These are phyloP conservation scores for Hypocreales sp. DNA, from an alignment of 2,329 filamentous ascomycete species.

Conservation along the genomic window DNA sequence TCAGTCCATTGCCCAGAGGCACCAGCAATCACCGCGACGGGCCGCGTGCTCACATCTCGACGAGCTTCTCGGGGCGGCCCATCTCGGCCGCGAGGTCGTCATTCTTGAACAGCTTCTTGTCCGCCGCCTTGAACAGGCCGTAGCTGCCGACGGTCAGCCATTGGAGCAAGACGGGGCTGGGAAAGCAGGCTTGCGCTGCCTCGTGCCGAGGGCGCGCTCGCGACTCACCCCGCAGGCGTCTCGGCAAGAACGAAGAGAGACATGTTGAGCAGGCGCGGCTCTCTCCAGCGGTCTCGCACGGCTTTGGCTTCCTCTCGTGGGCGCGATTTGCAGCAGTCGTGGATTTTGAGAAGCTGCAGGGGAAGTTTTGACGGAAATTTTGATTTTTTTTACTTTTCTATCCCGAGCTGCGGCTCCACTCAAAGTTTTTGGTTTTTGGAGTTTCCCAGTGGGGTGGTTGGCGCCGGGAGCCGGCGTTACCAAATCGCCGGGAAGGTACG, in stretches of 20 bases:
- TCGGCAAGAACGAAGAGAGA: conserved; percentile 87
- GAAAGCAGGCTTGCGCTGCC: not conserved
- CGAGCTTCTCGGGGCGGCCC: conserved; percentile 67
- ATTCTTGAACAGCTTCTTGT: conserved; percentile 93
- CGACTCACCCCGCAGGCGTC: conserved; percentile 63
- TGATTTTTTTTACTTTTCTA: no score
- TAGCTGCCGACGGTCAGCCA: conserved; percentile 46
- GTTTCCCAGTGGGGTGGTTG: conserved; percentile 12
- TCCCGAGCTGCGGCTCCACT: conserved; percentile 19
- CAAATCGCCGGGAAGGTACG: conserved; percentile 9
- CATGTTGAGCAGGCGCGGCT: conserved; percentile 37
- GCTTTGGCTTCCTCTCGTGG: conserved; percentile 17
- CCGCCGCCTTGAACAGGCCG: conserved; percentile 93
- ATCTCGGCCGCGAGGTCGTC: conserved; percentile 64
- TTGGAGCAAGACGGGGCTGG: not conserved
- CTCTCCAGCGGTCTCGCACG: conserved; percentile 15
- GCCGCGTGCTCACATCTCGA: conserved; percentile 56
- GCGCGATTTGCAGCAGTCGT: no score
- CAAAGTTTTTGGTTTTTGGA: conserved; percentile 20
- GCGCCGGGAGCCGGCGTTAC: conserved; percentile 8
- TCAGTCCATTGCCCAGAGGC: not conserved
- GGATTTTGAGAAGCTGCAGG: conserved; percentile 21
- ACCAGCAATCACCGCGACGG: no score
- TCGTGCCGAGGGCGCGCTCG: not conserved
- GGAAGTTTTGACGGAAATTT: no score